Percentiles rank a stretch among this genome's conserved stretches.
Conservation (phyloP, 139 green algal genomes). For the Tetraselmis striata region DNA sequence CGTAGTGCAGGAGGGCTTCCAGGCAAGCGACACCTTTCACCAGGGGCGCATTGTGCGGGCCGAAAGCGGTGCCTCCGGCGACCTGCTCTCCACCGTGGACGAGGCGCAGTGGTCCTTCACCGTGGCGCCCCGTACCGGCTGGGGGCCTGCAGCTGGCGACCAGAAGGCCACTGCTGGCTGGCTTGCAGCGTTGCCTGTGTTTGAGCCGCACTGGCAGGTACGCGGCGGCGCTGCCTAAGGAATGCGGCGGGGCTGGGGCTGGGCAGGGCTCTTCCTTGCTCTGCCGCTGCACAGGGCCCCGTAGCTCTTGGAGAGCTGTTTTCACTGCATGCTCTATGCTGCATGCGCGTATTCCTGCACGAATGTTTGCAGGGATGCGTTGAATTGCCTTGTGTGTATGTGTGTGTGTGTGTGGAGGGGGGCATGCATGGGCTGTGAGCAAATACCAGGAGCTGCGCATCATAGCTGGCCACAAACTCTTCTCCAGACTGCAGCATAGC, state of each 20-base stretch:
- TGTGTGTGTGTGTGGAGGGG: no score
- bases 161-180: slow-evolving; percentile 85
- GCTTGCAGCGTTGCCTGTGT: slow-evolving; percentile 84
- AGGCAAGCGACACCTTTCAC: slow-evolving; percentile 58
- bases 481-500: no score
- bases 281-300: no score
- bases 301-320: no score
- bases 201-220: slow-evolving; percentile 97
- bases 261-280: no score
- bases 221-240: no score
- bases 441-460: no score
- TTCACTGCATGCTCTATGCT: slow-evolving; percentile 10
- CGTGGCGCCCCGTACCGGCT: slow-evolving; percentile 60
- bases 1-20: slow-evolving; percentile 63
- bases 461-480: no score
- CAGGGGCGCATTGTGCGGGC: slow-evolving; percentile 49
- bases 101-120: slow-evolving; percentile 61
- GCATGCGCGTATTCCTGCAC: neutral
- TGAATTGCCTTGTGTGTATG: no score
- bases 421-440: no score
- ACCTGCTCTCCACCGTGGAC: slow-evolving; percentile 36
- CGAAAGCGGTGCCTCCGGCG: slow-evolving; percentile 45
- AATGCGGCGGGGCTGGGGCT: no score
- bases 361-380: no score
- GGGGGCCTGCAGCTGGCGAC: slow-evolving; percentile 45